These are phyloP conservation scores for Pezizomycotina sp. DNA, from an alignment of 2,329 filamentous ascomycete species.

Conservation along the genomic window DNA sequence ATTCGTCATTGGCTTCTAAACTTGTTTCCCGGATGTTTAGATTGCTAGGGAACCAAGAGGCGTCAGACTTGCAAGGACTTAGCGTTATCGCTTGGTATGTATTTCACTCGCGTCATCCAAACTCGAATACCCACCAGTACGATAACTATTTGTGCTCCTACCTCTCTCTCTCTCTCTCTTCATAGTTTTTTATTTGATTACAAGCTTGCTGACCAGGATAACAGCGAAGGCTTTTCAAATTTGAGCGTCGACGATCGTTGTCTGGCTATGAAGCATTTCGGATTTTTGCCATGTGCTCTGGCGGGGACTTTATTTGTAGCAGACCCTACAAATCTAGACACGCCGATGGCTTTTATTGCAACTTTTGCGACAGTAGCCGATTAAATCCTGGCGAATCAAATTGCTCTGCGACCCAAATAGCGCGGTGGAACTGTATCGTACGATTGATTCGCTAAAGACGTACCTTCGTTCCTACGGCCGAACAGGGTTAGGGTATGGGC, in stretches of 20 bases:
- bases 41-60: slow-evolving; percentile 25
- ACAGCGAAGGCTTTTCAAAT: slow-evolving; percentile 32
- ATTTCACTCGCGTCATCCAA: too few relatives aligned
- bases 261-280: slow-evolving; percentile 39
- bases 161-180: too few relatives aligned
- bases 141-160: too few relatives aligned
- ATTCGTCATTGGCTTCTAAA: slow-evolving; percentile 22
- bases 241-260: slow-evolving; percentile 38
- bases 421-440: too few relatives aligned
- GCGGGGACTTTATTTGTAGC: slow-evolving; percentile 37
- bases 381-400: too few relatives aligned
- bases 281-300: slow-evolving; percentile 41
- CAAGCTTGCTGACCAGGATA: slow-evolving; percentile 12
- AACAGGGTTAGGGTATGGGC: slow-evolving; percentile 49
- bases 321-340: too few relatives aligned
- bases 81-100: slow-evolving; percentile 31
- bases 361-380: too few relatives aligned
- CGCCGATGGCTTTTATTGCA: too few relatives aligned
- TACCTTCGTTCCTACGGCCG: slow-evolving; percentile 36
- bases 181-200: background rate
- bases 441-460: too few relatives aligned
- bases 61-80: slow-evolving; percentile 26
- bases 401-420: too few relatives aligned
- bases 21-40: too few relatives aligned
- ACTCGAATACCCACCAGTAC: too few relatives aligned